Base-by-base conservation (phyloP, 192 early-diverging fungal genomes). In the Linderina pennispora region DNA sequence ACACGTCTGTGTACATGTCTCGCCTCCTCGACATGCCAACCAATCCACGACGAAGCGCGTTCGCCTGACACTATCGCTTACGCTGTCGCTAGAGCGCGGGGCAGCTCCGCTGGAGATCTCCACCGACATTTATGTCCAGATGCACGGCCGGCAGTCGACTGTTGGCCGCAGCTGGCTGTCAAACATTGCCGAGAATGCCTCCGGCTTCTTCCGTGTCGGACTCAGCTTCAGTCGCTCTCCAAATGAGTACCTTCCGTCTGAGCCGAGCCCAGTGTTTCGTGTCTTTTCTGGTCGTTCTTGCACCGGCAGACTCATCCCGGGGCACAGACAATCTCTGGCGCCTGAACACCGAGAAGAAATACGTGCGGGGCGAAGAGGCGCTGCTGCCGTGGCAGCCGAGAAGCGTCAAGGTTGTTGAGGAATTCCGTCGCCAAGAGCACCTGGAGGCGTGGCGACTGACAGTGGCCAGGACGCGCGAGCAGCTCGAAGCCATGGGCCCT, bases 321-420 rank as follows among this genome's bases (percentile, higher is more conserved):
- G 53, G 68, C n/a, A 66, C 66, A 5, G 78, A 80, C 15, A 52
- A 65, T 14, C 43, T 89, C 15, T 89, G 87, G 87, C 58, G 81
- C 6, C 58, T 81, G 28, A 82, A 81, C 55, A 82, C 81, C 1
- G 77, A 76, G 17, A 67, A 70, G 14, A 77, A 82, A 43, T 84
- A 83, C 52, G 79, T 89, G 13, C 77, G 81, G 6, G 87, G 87
- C 35, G 80, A 86, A 36, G 87, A 89, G 36, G 68, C 75, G 19
- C 60, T 89, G 40, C 68, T 60, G 4, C 58, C 67, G 2, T 87
- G 85, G 85, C 75, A 77, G 40, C 87, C 87, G 1, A 75, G 85
- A 6, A 80, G 85, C 18, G 71, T 89, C 3, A 80, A 74, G 0
- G 57, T 81, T 26, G 62, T 89, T 15, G 68, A 75, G 34, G 82